phyloP scores from a whole-genome alignment of 2,329 filamentous ascomycete species.

The Sphaerulina vaccinii region DNA sequence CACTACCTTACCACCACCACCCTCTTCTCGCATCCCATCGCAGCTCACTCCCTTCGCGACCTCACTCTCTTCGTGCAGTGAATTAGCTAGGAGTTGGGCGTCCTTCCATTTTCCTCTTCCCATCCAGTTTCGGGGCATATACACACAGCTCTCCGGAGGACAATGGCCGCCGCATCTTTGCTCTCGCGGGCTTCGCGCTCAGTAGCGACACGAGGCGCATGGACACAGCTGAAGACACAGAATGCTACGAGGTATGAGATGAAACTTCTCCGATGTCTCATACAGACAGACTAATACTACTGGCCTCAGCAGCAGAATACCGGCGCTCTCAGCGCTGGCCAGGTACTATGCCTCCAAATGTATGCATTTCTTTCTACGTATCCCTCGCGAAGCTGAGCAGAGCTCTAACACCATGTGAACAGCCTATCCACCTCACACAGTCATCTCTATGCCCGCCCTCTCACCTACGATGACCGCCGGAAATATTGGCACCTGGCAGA shows the following conservation, averaged over 20 bases:
- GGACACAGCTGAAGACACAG: constrained; percentile 35
- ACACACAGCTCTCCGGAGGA: constrained; percentile 21
- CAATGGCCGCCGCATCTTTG: constrained; percentile 56
- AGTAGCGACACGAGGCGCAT: constrained; percentile 40
- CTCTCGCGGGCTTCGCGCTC: constrained; percentile 47
- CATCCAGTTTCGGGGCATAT: neutral
- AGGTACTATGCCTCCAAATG: constrained; percentile 70
- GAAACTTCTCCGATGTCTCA: neutral
- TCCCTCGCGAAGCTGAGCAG: constrained; percentile 3
- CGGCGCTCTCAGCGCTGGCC: constrained; percentile 59
- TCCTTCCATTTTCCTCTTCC: neutral
- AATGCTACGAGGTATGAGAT: constrained; percentile 38
- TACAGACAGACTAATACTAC: constrained; percentile 13
- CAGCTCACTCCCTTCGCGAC: neutral
- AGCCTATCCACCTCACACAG: constrained; percentile 92
- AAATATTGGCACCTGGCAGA: constrained; percentile 97
- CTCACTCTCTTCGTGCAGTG: neutral
- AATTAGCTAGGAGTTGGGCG: neutral
- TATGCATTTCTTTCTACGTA: constrained; percentile 40
- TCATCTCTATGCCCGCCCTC: constrained; percentile 96
- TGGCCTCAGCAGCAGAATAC: constrained; percentile 43
- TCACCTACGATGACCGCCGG: constrained; percentile 97
- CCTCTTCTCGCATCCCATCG: neutral
- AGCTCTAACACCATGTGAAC: constrained; percentile 42
- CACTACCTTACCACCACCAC: neutral